A percentile compares a stretch with the other conserved stretches of the same genome.
These are phyloP conservation scores for Aegle marmelos DNA, from an alignment of 345 rosid species.

Conservation along the genomic window DNA sequence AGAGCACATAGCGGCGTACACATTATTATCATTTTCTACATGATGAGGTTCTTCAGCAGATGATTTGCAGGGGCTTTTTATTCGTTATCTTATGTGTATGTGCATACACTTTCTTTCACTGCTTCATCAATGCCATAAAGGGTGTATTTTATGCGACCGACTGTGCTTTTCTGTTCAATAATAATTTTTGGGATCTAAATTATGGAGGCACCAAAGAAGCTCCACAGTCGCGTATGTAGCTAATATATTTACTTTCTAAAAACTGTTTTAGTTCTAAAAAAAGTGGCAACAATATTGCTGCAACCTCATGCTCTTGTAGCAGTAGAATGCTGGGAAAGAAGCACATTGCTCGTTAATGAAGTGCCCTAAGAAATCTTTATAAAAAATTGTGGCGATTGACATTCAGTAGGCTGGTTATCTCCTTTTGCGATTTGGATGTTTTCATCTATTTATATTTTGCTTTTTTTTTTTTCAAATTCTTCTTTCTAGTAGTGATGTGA, in stretches of 20 bases:
- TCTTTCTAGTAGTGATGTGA: no score
- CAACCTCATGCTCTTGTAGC: neutral
- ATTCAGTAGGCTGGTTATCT: no score
- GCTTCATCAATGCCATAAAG: neutral
- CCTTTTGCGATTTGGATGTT: neutral
- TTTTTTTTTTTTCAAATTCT: no score
- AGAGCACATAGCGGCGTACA: conserved; percentile 33
- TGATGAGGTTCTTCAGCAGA: conserved; percentile 31
- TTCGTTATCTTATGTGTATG: conserved; percentile 35
- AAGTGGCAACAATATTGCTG: neutral
- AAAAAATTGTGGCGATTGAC: neutral
- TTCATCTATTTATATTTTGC: no score
- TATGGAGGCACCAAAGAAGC: conserved; percentile 41
- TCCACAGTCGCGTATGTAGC: conserved; percentile 33
- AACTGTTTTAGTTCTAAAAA: neutral
- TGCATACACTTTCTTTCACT: neutral
- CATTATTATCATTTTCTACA: conserved; percentile 27
- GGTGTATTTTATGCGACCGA: neutral
- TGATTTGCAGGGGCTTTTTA: conserved; percentile 32
- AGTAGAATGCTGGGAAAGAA: neutral
- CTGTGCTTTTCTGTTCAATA: neutral
- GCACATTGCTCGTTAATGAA: no score
- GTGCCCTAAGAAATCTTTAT: rapidly evolving
- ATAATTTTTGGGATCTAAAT: neutral
- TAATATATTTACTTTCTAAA: neutral